These are phyloP conservation scores for Xylaria nigripes DNA, from an alignment of 495 filamentous ascomycete genomes.

Conservation along the genomic window DNA sequence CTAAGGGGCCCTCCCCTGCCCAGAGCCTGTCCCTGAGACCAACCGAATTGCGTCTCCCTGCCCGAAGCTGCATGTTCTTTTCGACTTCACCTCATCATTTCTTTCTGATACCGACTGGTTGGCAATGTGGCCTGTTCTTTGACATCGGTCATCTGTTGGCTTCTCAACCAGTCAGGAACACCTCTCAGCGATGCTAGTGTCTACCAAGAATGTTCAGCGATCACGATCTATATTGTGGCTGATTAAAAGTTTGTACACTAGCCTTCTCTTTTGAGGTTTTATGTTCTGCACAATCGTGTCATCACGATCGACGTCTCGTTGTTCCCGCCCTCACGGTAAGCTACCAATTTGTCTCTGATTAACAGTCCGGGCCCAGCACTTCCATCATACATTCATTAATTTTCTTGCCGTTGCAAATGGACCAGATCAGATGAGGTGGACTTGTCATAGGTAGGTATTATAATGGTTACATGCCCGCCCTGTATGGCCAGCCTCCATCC, in stretches of 20 bases:
- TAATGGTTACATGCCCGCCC: not conserved
- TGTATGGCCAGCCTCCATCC: not conserved
- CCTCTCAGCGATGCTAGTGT: not conserved
- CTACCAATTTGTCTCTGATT: not conserved
- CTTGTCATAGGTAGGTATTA: not conserved
- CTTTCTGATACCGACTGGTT: not conserved
- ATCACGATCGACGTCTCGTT: constrained; percentile 5
- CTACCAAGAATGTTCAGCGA: not conserved
- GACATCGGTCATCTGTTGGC: not conserved
- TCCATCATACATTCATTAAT: not conserved
- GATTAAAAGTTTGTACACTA: not conserved
- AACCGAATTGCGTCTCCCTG: constrained; percentile 26
- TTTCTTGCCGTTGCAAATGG: not conserved
- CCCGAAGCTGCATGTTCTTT: constrained; percentile 28
- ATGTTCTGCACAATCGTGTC: constrained; percentile 3
- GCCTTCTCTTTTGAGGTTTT: constrained; percentile 3
- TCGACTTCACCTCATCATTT: constrained; percentile 32
- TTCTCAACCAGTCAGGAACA: not conserved
- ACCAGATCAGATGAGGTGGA: not conserved
- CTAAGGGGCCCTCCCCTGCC: constrained; percentile 10
- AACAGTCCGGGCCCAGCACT: not conserved
- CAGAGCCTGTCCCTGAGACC: constrained; percentile 23
- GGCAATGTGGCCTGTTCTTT: constrained; percentile 3
- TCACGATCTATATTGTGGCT: not conserved
- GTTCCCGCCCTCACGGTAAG: not conserved